A percentile compares a stretch with the other conserved stretches of the same genome.
These are phyloP conservation scores for Lentinula aciculospora DNA, from an alignment of 768 basidiomycete genomes.

Conservation along the genomic window DNA sequence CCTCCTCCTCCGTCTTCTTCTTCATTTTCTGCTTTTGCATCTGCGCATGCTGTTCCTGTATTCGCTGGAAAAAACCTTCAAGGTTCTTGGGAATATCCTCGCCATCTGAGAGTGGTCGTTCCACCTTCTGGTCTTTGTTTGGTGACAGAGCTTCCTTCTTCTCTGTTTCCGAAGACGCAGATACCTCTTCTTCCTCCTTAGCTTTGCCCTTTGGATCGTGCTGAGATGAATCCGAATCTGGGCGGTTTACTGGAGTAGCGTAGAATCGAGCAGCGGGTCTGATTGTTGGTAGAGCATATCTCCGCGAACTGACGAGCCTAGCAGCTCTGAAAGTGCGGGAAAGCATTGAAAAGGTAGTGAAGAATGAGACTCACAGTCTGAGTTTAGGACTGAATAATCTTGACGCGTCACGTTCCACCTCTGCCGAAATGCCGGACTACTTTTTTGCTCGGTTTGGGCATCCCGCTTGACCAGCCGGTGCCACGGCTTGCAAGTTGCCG, in stretches of 20 bases:
- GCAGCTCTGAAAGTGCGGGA: constrained; percentile 56
- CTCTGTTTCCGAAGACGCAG: neutral
- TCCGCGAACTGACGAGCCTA: constrained; percentile 35
- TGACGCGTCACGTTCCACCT: neutral
- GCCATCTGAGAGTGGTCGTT: neutral
- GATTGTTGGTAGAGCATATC: constrained; percentile 24
- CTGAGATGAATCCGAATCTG: constrained; percentile 21
- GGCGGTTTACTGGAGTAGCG: constrained; percentile 39
- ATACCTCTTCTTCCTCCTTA: constrained; percentile 23
- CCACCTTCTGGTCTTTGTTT: constrained; percentile 10
- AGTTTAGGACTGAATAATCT: neutral
- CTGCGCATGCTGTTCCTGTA: constrained; percentile 38
- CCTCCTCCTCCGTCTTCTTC: constrained; percentile 24
- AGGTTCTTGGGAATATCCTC: constrained; percentile 57
- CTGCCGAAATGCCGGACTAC: too few relatives aligned
- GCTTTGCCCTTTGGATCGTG: constrained; percentile 24
- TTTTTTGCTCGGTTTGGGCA: too few relatives aligned
- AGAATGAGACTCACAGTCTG: constrained; percentile 10
- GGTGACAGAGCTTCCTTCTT: constrained; percentile 5
- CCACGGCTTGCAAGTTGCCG: too few relatives aligned
- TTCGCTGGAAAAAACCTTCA: constrained; percentile 77
- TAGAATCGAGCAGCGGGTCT: constrained; percentile 31
- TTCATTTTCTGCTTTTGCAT: constrained; percentile 22
- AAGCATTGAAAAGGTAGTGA: constrained; percentile 42
- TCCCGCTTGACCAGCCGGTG: too few relatives aligned